Base-by-base conservation (phyloP, 2,329 filamentous ascomycete species). In the Sporothrix brasiliensis region DNA sequence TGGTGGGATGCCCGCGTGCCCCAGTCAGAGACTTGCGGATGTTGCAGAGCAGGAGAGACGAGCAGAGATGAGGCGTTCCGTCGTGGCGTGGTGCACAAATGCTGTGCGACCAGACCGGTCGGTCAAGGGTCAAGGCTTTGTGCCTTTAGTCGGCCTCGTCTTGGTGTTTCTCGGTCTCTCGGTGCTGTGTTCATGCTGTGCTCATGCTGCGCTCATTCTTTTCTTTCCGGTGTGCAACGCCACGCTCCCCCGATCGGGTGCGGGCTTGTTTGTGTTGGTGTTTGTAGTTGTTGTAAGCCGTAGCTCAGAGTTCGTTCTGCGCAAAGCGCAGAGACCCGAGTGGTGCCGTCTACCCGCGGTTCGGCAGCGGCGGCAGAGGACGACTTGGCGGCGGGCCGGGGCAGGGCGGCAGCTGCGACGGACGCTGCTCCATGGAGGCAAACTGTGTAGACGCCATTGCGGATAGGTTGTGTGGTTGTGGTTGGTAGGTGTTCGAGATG, bases 371-470 rank as follows among this genome's bases (percentile, higher is more conserved):
- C 79, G 88, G 88, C 69, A 89, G 86, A 80, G 88, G 88, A 69
- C 88, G 83, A 80, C 84, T 87, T 73, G 88, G 88, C 76, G 88
- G 88, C 72, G 88, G 88, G 75, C 88, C 88, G 69, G 88, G 87
- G 85, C 87, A 89, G 75, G 88, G 88, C 81, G 88, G 88, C 74
- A 90, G 86, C 77, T 89, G 87, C 75, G 87, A 88, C 73, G 88
- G 87, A 78, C 87, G 85, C 79, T 88, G 86, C 74, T 85, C 81
- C 80, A 86, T 84, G 84, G 87, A 86, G 72, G 79, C 81, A 79
- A 77, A 74, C 71, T 77, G 74, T 75, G 67, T 71, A 69, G 73
- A 72, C 67, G 72, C 73, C 69, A 74, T 72, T 71, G 72, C 41
- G 65, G 39, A 27, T 58, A 50, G 70, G 67, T 41, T 72, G 72